phyloP scores from a whole-genome alignment of 306 rosid genomes.

The Castanea crenata region DNA sequence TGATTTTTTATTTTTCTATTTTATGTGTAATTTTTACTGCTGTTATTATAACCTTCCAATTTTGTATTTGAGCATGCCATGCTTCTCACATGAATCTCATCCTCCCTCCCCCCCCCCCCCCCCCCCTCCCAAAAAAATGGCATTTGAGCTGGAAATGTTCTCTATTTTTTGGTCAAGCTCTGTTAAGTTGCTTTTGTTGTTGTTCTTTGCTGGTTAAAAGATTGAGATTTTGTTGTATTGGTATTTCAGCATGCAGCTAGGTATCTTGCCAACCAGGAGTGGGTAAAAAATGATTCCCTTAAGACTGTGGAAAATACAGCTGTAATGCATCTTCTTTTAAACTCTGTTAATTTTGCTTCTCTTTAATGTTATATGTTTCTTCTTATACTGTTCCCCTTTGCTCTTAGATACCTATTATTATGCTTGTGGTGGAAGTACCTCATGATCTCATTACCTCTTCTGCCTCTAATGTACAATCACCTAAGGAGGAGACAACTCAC shows the following conservation, averaged over 20 bases:
- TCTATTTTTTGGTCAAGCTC: neutral
- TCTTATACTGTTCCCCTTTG: conserved; percentile 30
- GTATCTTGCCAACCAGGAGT: conserved; percentile 93
- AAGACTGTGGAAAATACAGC: conserved; percentile 97
- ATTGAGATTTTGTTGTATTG: conserved; percentile 25
- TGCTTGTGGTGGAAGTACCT: conserved; percentile 98
- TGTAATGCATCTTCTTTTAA: conserved; percentile 45
- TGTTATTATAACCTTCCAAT: neutral
- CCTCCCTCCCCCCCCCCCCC: no score
- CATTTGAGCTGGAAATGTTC: neutral
- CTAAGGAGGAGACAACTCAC: conserved; percentile 60
- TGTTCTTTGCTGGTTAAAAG: neutral
- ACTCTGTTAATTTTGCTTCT: conserved; percentile 12
- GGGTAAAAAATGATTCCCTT: conserved; percentile 90
- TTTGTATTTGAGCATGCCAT: no score
- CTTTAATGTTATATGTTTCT: conserved; percentile 14
- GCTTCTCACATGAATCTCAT: no score
- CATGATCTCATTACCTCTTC: conserved; percentile 56
- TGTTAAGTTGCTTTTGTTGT: neutral
- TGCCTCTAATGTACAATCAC: conserved; percentile 63
- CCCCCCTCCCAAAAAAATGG: neutral
- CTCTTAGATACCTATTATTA: conserved; percentile 83
- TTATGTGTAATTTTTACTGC: neutral
- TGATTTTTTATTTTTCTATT: neutral
- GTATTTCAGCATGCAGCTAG: conserved; percentile 90